Base-by-base conservation (phyloP, 306 rosid species). In the Lathyrus aphaca region DNA sequence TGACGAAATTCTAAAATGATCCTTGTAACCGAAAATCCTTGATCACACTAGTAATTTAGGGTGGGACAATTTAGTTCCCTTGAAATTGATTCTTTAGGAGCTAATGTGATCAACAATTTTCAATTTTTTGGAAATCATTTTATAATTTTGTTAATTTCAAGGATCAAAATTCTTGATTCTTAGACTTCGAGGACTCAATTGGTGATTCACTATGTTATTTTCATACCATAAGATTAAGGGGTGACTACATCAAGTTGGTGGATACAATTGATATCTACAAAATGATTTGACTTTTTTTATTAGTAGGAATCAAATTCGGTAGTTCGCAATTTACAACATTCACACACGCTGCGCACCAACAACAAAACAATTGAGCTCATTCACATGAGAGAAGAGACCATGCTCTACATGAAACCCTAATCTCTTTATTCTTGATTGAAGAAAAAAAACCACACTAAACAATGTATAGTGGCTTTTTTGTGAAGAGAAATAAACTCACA, bases 261-360 rank as follows among this genome's bases (percentile, higher is more conserved):
- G 73, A 64, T 37, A 59, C 46, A 32, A 75, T 67, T 55, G 73
- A 68, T 79, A 78, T 81, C 23, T 66, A 86, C 86, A 75, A 14
- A 66, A 15, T 37, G 51, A 60, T 61, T 61, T 66, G 61, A 77
- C 1, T 44, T 44, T 13, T 13, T 12, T 43, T 13, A 43, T 43
- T n/a, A 43, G 48, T 12, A 12, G 16, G 48, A 44, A 44, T 44
- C 17, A 44, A 44, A 44, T n/a, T 44, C 49, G 3, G 17, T 44
- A 44, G 8, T 6, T 13, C 15, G 49, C n/a, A 14, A 44, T 44
- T 44, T 44, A 44, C 49, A 44, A 44, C 49, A 43, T 15, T 42
- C 48, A 13, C 49, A 44, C 49, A 44, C 17, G 0, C 8, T 44
- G 49, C 6, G 15, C 49, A 44, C 17, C 16, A 44, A 44, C 27